Evolutionary conservation across 2,329 filamentous ascomycete genomes (phyloP), one percentile per base, ranked within the genome.

Genomic region (Arthrobotrys sinensis): DNA sequence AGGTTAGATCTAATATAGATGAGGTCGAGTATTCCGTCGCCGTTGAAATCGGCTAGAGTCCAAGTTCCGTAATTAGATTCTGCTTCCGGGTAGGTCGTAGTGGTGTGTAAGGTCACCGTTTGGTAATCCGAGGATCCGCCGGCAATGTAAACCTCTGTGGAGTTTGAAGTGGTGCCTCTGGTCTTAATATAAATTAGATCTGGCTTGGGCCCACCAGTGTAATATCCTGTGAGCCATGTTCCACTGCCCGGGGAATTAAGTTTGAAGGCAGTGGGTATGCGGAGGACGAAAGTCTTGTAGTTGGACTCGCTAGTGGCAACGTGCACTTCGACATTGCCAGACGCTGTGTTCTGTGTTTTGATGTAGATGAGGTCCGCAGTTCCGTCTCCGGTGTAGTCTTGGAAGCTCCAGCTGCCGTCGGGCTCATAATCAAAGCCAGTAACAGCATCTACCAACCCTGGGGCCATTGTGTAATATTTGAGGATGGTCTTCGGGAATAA

Each of bases 371-470:
- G 50, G 28, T 53, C 50, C 16, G 48, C 24, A 2, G 11, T 52
- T 52, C 48, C 48, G 12, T 52, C 12, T 4, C 48, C 48, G 10
- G 48, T 52, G 48, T 52, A 52, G 12, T 52, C 48, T 10, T 52
- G 48, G 24, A 52, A 52, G 14, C 48, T 32, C 48, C 48, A 52
- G 21, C 1, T n/a, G 1, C 48, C 48, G 8, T 34, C 16, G 12
- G 48, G 21, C 12, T 52, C 21, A 21, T n/a, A 52, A 10, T 52
- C 48, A 8, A 52, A 52, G 21, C 19, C 48, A 2, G 48, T 52
- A 11, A 34, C n/a, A 0, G 21, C 16, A 2, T 52, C 28, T 34
- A 38, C 36, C 12, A 12, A 12, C 8, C 1, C 1, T 8, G 36
- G 12, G 3, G 36, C 36, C 36, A 38, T 38, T 38, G 6, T 38